These are phyloP conservation scores for Diaporthe ampelina DNA, from an alignment of 2,329 filamentous ascomycete genomes.

Conservation along the genomic window DNA sequence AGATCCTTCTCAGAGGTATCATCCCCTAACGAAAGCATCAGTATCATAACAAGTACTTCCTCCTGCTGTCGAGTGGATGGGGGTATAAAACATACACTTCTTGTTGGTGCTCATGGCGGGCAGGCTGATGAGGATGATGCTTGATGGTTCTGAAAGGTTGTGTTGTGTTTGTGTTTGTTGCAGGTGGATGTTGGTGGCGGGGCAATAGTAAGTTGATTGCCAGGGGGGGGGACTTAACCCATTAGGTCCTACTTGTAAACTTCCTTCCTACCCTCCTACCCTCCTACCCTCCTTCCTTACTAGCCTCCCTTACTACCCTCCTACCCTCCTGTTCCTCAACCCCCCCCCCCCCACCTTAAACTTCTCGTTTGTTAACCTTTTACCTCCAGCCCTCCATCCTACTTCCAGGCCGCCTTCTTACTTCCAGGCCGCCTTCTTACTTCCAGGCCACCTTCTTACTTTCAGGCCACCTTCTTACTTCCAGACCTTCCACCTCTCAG, in stretches of 20 bases:
- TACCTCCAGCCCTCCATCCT: too few relatives aligned
- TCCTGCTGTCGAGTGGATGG: not conserved
- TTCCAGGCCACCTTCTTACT: not conserved
- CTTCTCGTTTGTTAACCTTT: too few relatives aligned
- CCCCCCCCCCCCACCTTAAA: too few relatives aligned
- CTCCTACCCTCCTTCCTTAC: too few relatives aligned
- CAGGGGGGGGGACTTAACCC: too few relatives aligned
- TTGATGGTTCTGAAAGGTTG: not conserved
- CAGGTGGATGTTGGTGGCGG: not conserved
- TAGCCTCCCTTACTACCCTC: too few relatives aligned
- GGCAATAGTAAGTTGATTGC: not conserved
- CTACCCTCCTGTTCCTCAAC: too few relatives aligned
- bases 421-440: too few relatives aligned
- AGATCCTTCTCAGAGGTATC: slow-evolving; percentile 39
- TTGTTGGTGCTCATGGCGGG: slow-evolving; percentile 6
- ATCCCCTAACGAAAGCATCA: slow-evolving; percentile 25
- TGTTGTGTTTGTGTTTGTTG: not conserved
- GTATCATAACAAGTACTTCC: not conserved
- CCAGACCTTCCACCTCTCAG: not conserved
- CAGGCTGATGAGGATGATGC: not conserved
- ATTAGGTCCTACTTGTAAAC: too few relatives aligned
- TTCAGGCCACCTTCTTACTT: not conserved
- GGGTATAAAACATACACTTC: slow-evolving; percentile 6
- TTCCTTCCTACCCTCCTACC: too few relatives aligned
- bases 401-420: not conserved